Conservation (phyloP, 176 grass and related monocot species). For the Microstegium vimineum region DNA sequence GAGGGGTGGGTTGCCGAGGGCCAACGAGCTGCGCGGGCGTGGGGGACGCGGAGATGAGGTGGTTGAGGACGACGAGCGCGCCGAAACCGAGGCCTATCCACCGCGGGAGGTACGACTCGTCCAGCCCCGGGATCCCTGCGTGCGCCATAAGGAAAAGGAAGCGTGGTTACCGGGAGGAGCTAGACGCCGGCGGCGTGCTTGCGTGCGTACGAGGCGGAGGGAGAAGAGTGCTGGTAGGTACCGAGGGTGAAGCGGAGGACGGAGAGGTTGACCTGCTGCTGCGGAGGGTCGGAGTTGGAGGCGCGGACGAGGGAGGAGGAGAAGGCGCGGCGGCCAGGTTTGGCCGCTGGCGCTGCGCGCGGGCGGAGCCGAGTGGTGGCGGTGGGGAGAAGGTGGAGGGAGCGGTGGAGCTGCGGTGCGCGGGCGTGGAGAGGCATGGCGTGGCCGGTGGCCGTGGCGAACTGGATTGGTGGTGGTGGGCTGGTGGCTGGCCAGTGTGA, state of each 20-base stretch:
- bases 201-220: neutral
- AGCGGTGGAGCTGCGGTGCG: slow-evolving; percentile 1
- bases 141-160: neutral
- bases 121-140: slow-evolving; percentile 78
- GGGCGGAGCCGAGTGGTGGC: neutral
- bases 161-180: neutral
- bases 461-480: slow-evolving; percentile 9
- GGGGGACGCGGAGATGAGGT: slow-evolving; percentile 63
- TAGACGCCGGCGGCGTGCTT: neutral
- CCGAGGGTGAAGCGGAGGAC: slow-evolving; percentile 91
- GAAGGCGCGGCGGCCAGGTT: neutral
- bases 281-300: slow-evolving; percentile 44
- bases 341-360: neutral
- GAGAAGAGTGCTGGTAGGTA: neutral
- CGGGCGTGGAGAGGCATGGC: slow-evolving; percentile 25
- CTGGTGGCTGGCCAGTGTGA: too few relatives aligned
- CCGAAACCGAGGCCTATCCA: slow-evolving; percentile 77
- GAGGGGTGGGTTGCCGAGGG: neutral
- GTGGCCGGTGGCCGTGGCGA: neutral
- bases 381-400: neutral
- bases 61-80: slow-evolving; percentile 74
- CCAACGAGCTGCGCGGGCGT: slow-evolving; percentile 67
- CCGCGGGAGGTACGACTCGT: slow-evolving; percentile 85
- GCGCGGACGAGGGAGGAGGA: slow-evolving; percentile 14
- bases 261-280: slow-evolving; percentile 73